Evolutionary conservation across 2,329 filamentous ascomycete genomes (phyloP).

Genomic region (Trichoderma harzianum): DNA sequence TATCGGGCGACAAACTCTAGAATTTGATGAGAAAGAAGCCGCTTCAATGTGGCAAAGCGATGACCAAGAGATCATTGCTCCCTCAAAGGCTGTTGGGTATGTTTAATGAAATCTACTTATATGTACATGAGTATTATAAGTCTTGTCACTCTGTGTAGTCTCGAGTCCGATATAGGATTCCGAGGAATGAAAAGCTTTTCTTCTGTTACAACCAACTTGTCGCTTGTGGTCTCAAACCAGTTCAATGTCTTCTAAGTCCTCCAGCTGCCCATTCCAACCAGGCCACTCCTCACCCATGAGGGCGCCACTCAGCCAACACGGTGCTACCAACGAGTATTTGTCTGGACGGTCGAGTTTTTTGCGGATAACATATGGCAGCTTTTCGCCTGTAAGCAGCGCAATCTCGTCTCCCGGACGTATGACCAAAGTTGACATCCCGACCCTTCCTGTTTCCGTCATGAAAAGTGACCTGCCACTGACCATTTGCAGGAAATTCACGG

Average conservation of each 20-base stretch:
- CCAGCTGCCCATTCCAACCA: not conserved
- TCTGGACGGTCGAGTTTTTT: not conserved
- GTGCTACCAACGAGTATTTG: not conserved
- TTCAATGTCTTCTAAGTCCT: not conserved
- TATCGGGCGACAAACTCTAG: not conserved
- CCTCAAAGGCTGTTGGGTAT: no score
- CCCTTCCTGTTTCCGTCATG: not conserved
- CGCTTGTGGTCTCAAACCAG: not conserved
- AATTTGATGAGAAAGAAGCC: rapidly evolving
- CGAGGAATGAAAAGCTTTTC: not conserved
- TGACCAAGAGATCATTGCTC: not conserved
- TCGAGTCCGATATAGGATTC: no score
- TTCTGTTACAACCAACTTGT: not conserved
- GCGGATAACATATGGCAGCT: not conserved
- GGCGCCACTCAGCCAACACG: not conserved
- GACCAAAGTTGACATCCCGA: not conserved
- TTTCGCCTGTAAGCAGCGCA: not conserved
- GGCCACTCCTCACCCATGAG: not conserved
- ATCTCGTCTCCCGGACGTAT: not conserved
- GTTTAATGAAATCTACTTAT: no score
- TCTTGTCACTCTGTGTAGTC: not conserved
- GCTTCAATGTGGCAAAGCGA: not conserved
- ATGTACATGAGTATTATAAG: not conserved
- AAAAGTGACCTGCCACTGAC: not conserved
- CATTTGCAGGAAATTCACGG: not conserved